A percentile compares a stretch with the other conserved stretches of the same genome.
Evolutionary conservation across 805 yeast species (phyloP).

Genomic region (Monosporozyma servazzii): DNA sequence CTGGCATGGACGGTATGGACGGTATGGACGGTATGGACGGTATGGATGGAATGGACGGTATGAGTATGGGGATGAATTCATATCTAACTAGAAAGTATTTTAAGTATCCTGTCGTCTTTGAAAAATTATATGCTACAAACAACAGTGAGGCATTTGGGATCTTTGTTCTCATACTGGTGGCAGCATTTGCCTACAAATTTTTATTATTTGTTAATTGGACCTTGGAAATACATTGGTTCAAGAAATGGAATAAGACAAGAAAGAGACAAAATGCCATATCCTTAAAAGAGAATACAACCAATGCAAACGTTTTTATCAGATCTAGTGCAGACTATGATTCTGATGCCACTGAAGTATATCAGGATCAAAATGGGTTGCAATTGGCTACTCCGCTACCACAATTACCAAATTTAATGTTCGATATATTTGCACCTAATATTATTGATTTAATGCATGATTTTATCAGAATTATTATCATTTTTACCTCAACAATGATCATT

Average conservation of each 20-base stretch:
- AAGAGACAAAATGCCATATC: slow-evolving; percentile 3
- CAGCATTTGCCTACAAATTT: slow-evolving; percentile 53
- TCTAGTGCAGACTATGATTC: background rate
- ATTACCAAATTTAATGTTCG: slow-evolving; percentile 23
- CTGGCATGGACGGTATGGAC: slow-evolving; percentile 10
- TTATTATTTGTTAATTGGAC: slow-evolving; percentile 50
- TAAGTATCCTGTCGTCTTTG: slow-evolving; percentile 56
- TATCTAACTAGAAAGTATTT: slow-evolving; percentile 43
- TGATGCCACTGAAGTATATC: slow-evolving; percentile 6
- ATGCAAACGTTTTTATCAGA: background rate
- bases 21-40: slow-evolving; percentile 11
- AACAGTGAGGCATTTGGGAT: slow-evolving; percentile 67
- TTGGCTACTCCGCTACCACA: slow-evolving; percentile 23
- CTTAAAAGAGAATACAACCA: background rate
- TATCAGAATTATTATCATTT: slow-evolving; percentile 46
- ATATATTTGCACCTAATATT: slow-evolving; percentile 23
- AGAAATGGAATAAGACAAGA: slow-evolving; percentile 28
- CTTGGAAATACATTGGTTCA: slow-evolving; percentile 58
- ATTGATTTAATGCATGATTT: slow-evolving; percentile 35
- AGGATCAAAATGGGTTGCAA: slow-evolving; percentile 31
- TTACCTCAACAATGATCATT: slow-evolving; percentile 56
- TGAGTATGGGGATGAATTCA: slow-evolving; percentile 39
- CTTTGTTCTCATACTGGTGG: slow-evolving; percentile 49
- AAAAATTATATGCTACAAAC: slow-evolving; percentile 40
- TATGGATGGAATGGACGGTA: slow-evolving; percentile 10